Conservation (phyloP, 108 stramenopile genomes). For the Discostella stelligeroides region DNA sequence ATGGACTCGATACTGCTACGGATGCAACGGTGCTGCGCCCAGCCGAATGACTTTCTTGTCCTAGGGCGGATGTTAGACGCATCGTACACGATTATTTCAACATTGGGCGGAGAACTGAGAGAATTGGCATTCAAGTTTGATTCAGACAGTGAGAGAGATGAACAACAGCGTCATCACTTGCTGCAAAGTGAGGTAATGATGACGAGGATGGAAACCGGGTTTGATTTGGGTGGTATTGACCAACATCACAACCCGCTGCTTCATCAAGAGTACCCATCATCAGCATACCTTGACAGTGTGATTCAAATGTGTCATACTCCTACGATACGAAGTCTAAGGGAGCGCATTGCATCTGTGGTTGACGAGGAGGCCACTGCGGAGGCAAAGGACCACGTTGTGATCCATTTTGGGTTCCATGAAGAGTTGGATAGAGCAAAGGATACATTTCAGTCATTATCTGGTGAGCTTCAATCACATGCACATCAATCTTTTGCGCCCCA, state of each 20-base stretch:
- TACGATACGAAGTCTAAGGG: slow-evolving; percentile 51
- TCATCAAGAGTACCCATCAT: slow-evolving; percentile 24
- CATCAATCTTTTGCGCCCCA: background rate
- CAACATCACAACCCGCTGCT: no score
- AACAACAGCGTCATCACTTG: background rate
- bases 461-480: slow-evolving; percentile 25
- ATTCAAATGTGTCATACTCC: slow-evolving; percentile 53
- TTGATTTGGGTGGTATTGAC: no score
- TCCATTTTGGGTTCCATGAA: slow-evolving; percentile 79
- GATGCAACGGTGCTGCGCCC: slow-evolving; percentile 82
- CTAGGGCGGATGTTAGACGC: slow-evolving; percentile 63
- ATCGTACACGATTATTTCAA: slow-evolving; percentile 60
- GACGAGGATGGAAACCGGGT: no score
- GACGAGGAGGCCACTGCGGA: slow-evolving; percentile 75
- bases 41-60: slow-evolving; percentile 68
- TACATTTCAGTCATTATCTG: slow-evolving; percentile 71
- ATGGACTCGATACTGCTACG: slow-evolving; percentile 79
- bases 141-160: slow-evolving; percentile 2
- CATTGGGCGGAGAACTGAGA: slow-evolving; percentile 57
- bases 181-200: background rate
- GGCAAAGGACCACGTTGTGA: slow-evolving; percentile 59
- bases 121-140: slow-evolving; percentile 30
- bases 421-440: slow-evolving; percentile 84
- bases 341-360: slow-evolving; percentile 64
- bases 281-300: slow-evolving; percentile 53